Evolutionary conservation across 2,329 filamentous ascomycete species (phyloP), one percentile per base, ranked within the genome.

Genomic region (Pseudomassariella vexata): DNA sequence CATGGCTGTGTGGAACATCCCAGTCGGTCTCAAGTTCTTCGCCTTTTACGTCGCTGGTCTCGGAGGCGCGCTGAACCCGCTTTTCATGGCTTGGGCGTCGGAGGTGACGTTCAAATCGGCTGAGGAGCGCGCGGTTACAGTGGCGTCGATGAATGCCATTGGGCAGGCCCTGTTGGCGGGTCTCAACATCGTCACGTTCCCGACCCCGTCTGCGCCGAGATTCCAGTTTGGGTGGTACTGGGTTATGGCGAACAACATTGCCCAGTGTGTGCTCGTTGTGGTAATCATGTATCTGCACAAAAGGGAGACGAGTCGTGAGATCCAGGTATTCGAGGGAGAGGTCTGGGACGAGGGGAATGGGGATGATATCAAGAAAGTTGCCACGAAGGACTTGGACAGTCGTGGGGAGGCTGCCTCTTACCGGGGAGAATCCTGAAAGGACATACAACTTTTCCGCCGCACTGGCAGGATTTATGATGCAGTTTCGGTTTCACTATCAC

Each of bases 81-180:
- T 62, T 31, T 55, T 53, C 6, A 63, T 62, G 60, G 53, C 52
- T 8, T 63, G 58, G 60, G 57, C 59, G 15, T 57, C 57, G 0
- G 44, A 58, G 3, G 43, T 51, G 7, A 60, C 60, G 56, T 48
- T 51, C 3, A 50, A 55, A 9, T 56, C 60, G 25, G 57, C 58
- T 6, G 61, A 64, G 33, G 60, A 64, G 37, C 48, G 60, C 14
- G 60, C 60, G 2, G 48, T 63, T 2, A 57, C 63, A 5, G 62
- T 57, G 11, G 59, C 58, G 1, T 62, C 57, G 19, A 64, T 64
- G 59, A 64, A 63, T 28, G 55, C 60, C 5, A 59, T 64, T 28
- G 60, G 61, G 2, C 60, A 64, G 37, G 60, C 52, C 3, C 60
- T 64, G 20, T 55, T 51, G 9, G 60, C 61, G 0, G 58, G 60